Base-by-base conservation (phyloP, 352 stramenopile genomes). In the Phytopythium cucurbitacearum region DNA sequence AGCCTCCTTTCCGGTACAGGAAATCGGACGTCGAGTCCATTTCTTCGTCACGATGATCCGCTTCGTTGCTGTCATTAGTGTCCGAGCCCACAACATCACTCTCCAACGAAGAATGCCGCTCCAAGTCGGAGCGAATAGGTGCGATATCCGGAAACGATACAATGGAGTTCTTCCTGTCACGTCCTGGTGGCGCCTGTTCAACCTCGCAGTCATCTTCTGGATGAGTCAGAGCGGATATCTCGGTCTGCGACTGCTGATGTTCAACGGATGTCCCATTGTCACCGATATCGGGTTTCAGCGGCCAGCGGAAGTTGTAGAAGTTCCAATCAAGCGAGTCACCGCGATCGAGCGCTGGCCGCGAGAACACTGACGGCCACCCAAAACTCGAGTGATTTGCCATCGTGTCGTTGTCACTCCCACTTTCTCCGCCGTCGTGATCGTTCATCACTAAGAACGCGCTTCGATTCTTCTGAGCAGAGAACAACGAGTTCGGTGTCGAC, bases 361-460 rank as follows among this genome's bases (percentile, higher is more conserved):
- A 87, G 46, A 93, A 89, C 10, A 91, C 61, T 7, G 83, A 86
- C 3, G 80, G 83, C 80, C 80, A 91, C 38, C 89, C 79, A 38
- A 84, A 86, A 39, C 67, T 83, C n/a, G 73, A 71, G 16, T 64
- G 50, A 2, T 84, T 71, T 7, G 69, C 60, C 36, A 53, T 43
- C 37, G 50, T 53, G 46, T 71, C 60, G 15, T 64, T 35, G 46
- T 51, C 45, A n/a, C 47, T 54, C 1, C 61, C 53, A 7, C 59
- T 48, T 10, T 67, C 67, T 34, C 68, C 56, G 48, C 56, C 32
- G 34, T 41, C 40, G 35, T 36, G 38, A 13, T 44, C 13, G 4
- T 8, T 28, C 21, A 28, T 28, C 7, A 16, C 47, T 41, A 2
- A 12, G 15, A 42, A 52, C 11, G 16, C 34, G 8, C 16, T 10